A percentile compares a stretch with the other conserved stretches of the same genome.
Evolutionary conservation across 805 yeast genomes (phyloP).

Genomic region (Dipodascopsis tothii): DNA sequence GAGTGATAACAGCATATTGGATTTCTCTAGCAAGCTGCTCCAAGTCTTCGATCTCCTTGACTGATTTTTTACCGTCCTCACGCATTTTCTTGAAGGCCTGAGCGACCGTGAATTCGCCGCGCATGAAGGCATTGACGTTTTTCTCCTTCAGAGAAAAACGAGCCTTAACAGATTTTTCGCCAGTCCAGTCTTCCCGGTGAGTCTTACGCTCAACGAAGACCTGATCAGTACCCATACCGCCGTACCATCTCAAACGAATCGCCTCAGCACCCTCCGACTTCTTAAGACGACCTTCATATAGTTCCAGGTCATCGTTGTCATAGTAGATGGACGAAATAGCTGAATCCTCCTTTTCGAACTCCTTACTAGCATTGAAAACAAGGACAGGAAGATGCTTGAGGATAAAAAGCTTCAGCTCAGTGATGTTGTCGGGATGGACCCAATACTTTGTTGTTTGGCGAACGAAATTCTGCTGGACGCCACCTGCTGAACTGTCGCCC

Average conservation of each 20-base stretch:
- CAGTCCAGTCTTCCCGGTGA: conserved; percentile 99
- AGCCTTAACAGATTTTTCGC: conserved; percentile 98
- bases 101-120: conserved; percentile 76
- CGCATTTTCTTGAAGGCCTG: conserved; percentile 90
- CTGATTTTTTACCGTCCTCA: conserved; percentile 81
- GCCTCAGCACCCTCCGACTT: conserved; percentile 99
- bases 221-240: conserved; percentile 89
- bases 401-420: conserved; percentile 86
- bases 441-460: conserved; percentile 98
- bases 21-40: conserved; percentile 90
- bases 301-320: conserved; percentile 81
- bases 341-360: conserved; percentile 86
- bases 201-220: conserved; percentile 96
- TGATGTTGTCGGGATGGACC: conserved; percentile 98
- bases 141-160: conserved; percentile 89
- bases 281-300: conserved; percentile 87
- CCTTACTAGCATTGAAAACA: conserved; percentile 93
- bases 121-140: conserved; percentile 74
- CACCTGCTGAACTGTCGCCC: conserved; percentile 98
- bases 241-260: conserved; percentile 96
- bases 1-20: conserved; percentile 80
- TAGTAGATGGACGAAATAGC: conserved; percentile 96
- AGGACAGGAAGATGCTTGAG: conserved; percentile 93
- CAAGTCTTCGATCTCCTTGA: conserved; percentile 80
- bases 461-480: conserved; percentile 93